A percentile compares a stretch with the other conserved stretches of the same genome.
phyloP scores from a whole-genome alignment of 2,329 filamentous ascomycete genomes.

The Cercospora sp. region DNA sequence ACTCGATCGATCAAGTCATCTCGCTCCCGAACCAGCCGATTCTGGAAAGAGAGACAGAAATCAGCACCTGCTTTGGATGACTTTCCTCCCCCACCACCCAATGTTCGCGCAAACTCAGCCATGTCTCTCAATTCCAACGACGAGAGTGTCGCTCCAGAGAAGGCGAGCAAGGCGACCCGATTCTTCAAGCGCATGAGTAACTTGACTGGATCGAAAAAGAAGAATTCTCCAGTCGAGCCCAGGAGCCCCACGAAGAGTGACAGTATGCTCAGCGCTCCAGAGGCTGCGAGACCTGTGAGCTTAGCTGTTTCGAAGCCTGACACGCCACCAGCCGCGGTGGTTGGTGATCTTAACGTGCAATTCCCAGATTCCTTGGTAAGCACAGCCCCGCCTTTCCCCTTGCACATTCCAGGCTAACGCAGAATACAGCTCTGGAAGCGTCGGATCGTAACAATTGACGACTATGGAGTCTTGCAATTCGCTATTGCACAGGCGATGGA shows the following conservation, averaged over 20 bases:
- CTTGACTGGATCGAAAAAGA: slow-evolving; percentile 46
- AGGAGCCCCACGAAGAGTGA: slow-evolving; percentile 20
- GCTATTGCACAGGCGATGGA: slow-evolving; percentile 63
- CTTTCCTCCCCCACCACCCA: slow-evolving; percentile 28
- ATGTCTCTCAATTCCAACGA: slow-evolving; percentile 38
- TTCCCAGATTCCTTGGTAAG: slow-evolving; percentile 83
- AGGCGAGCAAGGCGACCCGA: slow-evolving; percentile 57
- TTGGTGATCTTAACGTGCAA: slow-evolving; percentile 93
- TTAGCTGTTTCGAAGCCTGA: slow-evolving; percentile 34
- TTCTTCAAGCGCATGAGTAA: slow-evolving; percentile 63
- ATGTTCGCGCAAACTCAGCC: slow-evolving; percentile 21
- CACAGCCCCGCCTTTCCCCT: slow-evolving; percentile 19
- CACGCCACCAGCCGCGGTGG: slow-evolving; percentile 60
- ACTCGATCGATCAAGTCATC: slow-evolving; percentile 21
- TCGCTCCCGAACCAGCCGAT: slow-evolving; percentile 22
- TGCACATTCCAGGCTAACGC: background rate
- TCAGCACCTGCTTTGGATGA: slow-evolving; percentile 20
- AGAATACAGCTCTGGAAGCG: slow-evolving; percentile 77
- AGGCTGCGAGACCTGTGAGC: slow-evolving; percentile 19
- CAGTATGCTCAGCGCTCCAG: slow-evolving; percentile 8
- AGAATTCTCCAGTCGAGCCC: slow-evolving; percentile 37
- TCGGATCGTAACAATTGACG: slow-evolving; percentile 81
- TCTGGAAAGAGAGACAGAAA: slow-evolving; percentile 16
- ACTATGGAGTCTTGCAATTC: slow-evolving; percentile 78
- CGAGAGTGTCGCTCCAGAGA: slow-evolving; percentile 48